Evolutionary conservation across 768 basidiomycete species (phyloP).

Genomic region (Cantharellus cinnabarinus): DNA sequence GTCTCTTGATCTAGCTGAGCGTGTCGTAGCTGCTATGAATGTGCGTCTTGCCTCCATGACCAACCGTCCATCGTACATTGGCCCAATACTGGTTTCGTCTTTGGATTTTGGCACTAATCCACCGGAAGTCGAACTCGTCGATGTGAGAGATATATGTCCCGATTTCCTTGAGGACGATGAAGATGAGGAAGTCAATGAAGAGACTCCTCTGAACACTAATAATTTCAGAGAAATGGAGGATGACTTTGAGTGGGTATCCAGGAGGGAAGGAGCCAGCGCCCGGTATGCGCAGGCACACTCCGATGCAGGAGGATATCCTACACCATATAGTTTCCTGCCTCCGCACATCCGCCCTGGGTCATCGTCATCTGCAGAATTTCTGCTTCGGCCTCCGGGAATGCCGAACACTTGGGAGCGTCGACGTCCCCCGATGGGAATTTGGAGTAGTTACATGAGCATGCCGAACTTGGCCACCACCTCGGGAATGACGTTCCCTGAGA

Average conservation of each 20-base stretch:
- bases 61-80: conserved; percentile 75
- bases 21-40: conserved; percentile 59
- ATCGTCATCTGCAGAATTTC: conserved; percentile 7
- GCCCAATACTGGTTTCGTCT: conserved; percentile 68
- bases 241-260: conserved; percentile 65
- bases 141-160: conserved; percentile 80
- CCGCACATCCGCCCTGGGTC: conserved; percentile 48
- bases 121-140: conserved; percentile 79
- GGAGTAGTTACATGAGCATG: conserved; percentile 20
- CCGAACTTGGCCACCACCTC: conserved; percentile 22
- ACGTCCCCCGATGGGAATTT: conserved; percentile 26
- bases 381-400: conserved; percentile 19
- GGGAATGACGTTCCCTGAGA: conserved; percentile 15
- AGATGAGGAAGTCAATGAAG: conserved; percentile 23
- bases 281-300: conserved; percentile 5
- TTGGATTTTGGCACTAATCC: conserved; percentile 69
- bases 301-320: conserved; percentile 23
- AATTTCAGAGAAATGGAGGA: conserved; percentile 18
- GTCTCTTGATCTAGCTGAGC: conserved; percentile 45
- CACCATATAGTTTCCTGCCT: conserved; percentile 48
- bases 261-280: conserved; percentile 24
- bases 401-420: conserved; percentile 13
- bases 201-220: no score
- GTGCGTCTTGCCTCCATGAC: conserved; percentile 45
- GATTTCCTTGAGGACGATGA: conserved; percentile 81